Evolutionary conservation across 179 eudicot genomes (phyloP).

Genomic region (Beta macrorhiza): DNA sequence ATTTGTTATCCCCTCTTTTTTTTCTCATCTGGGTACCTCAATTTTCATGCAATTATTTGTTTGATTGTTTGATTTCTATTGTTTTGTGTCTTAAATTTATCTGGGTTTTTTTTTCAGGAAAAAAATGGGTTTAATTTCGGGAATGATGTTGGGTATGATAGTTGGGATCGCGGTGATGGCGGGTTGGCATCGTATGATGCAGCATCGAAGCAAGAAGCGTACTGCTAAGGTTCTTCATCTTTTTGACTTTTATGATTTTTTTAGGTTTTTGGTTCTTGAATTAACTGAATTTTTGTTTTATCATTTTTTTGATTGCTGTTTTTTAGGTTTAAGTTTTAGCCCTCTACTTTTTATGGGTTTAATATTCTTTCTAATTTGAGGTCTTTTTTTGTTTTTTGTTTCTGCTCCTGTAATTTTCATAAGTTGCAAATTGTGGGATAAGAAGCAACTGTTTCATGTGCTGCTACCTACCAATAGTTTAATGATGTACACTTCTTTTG

Average conservation of each 20-base stretch:
- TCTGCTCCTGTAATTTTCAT: neutral
- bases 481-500: neutral
- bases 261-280: neutral
- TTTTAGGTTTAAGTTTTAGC: neutral
- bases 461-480: neutral
- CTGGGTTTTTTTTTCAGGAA: slow-evolving; percentile 12
- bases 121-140: slow-evolving; percentile 86
- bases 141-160: slow-evolving; percentile 71
- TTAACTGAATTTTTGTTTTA: neutral
- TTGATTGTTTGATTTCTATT: neutral
- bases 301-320: slow-evolving; percentile 11
- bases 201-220: slow-evolving; percentile 62
- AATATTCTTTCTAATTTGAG: neutral
- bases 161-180: slow-evolving; percentile 87
- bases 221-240: slow-evolving; percentile 50
- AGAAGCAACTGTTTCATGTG: neutral
- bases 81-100: slow-evolving; percentile 4
- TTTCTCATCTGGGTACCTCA: slow-evolving; percentile 17
- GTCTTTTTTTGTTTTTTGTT: neutral
- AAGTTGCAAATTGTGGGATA: neutral
- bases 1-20: neutral
- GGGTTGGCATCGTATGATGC: slow-evolving; percentile 92
- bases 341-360: slow-evolving; percentile 5
- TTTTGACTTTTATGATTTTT: neutral
- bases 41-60: slow-evolving; percentile 12